Base-by-base conservation (phyloP, 768 basidiomycete genomes). In the Tephrocybe sp. region DNA sequence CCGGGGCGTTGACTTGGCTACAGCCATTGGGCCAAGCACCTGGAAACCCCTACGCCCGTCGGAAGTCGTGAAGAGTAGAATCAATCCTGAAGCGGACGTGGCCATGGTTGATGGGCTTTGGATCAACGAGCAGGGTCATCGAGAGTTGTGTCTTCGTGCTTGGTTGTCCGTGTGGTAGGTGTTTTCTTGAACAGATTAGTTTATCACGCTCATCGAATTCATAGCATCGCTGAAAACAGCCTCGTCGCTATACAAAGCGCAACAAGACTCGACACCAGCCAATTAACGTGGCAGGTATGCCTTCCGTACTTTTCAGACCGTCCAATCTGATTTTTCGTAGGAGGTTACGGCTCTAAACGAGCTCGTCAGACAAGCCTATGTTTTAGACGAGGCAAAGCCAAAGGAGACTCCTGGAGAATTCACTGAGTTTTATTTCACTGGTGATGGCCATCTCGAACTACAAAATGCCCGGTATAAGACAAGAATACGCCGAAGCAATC, bases 391-490 rank as follows among this genome's bases (percentile, higher is more conserved):
- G 1, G 55, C 55, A 1, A 66, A 63, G 44, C 71, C 77, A 0
- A 64, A 56, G 36, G 68, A 67, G 31, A 56, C 53, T 2, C 52
- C 52, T 0, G 69, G 63, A 41, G 74, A 77, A 32, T 72, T 77
- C 49, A 58, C 50, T 2, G 39, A 45, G 1, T 62, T 63, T 9
- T 51, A 49, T 13, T 9, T 61, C 5, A 58, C 53, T 27, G 51
- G 57, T 15, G 61, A 69, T 9, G 72, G 69, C 1, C 57, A 55
- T 3, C 34, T 71, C 15, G 48, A 59, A 9, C 38, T 79, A 2
- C 51, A 55, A 12, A 77, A 77, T 53, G 52, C 69, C 3, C 66
- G 74, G 2, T 79, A 67, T 60, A 77, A 73, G 43, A 75, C 65
- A 1, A 60, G 73, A 30, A 62, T 77, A 2, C 65, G 74, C 16